phyloP scores from a whole-genome alignment of 1,284 basidiomycete species.

The Cystobasidium sp. region DNA sequence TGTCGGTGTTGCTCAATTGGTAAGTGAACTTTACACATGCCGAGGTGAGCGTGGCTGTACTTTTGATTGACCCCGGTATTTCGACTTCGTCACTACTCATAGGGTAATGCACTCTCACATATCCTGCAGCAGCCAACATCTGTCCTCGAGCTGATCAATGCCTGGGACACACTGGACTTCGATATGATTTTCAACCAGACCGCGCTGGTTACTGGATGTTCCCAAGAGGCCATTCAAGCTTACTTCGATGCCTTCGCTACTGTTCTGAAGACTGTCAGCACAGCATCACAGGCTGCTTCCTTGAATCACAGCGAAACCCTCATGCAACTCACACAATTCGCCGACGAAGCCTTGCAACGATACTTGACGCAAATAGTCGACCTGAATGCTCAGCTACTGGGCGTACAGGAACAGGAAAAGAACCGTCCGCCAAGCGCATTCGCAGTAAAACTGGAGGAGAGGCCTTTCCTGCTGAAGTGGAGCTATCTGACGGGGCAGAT shows the following conservation, averaged over 20 bases:
- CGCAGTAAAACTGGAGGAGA: slow-evolving; percentile 4
- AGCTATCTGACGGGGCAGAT: slow-evolving; percentile 48
- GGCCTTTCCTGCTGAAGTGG: slow-evolving; percentile 35
- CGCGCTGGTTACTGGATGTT: slow-evolving; percentile 35
- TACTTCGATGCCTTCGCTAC: slow-evolving; percentile 22
- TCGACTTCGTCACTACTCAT: not conserved
- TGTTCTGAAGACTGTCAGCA: not conserved
- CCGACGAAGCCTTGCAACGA: slow-evolving; percentile 18
- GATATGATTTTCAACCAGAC: slow-evolving; percentile 36
- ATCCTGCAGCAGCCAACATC: not conserved
- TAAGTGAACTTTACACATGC: not conserved
- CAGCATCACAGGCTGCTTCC: not conserved
- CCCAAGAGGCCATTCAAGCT: slow-evolving; percentile 5
- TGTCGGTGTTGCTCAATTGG: slow-evolving; percentile 25
- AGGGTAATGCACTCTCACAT: slow-evolving; percentile 26
- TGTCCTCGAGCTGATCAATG: not conserved
- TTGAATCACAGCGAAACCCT: not conserved
- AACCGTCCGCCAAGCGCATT: not conserved
- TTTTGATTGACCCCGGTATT: not conserved
- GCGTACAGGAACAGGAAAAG: slow-evolving; percentile 1
- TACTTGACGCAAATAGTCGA: slow-evolving; percentile 4
- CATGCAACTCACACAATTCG: not conserved
- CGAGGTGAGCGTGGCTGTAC: not conserved
- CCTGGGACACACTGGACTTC: slow-evolving; percentile 33
- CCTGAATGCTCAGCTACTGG: not conserved